Base-by-base conservation (phyloP, 768 basidiomycete genomes). In the Auricularia sp. region DNA sequence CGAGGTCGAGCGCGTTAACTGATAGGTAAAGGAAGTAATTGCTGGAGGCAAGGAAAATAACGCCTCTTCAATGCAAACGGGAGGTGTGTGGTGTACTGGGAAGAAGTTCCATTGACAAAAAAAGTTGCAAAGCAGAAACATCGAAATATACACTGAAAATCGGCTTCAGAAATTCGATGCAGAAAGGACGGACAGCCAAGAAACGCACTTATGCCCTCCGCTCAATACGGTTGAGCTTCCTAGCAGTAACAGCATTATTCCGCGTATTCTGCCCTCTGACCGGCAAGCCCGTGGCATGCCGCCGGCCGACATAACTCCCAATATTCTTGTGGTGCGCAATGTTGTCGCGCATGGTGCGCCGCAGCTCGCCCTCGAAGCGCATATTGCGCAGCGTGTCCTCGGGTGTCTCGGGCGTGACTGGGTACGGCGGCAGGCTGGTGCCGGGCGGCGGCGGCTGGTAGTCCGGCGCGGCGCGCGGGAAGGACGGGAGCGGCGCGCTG, bases 221-320 rank as follows among this genome's bases (percentile, higher is more conserved):
- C 65, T 90, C 88, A 69, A 95, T 76, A 72, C 85, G 83, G 80
- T 98, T 98, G 77, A 98, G 85, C 76, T 87, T 94, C 76, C 78
- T 88, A 39, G 96, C 96, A 56, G 93, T 96, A 76, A 81, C 85
- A 63, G 92, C 94, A 72, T 98, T 98, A 64, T 83, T 88, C 75
- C 87, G 88, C 3, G 95, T 98, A 64, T 88, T 88, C 77, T 98
- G 96, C 65, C 96, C 96, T 75, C 96, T 83, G 66, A 98, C 96
- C 3, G 96, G 96, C 56, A 96, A 76, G 65, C 87, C 85, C 87
- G 94, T 92, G 7, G 93, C 93, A 74, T 98, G 96, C 75, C 94
- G 80, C 79, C 86, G 85, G 62, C 97, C 97, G 62, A 92, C 85
- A 75, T 96, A 95, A 69, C 89, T 93, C 61, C 96, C 96, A 75